phyloP scores from a whole-genome alignment of 192 early-diverging fungal genomes.

The Backusella luteola region DNA sequence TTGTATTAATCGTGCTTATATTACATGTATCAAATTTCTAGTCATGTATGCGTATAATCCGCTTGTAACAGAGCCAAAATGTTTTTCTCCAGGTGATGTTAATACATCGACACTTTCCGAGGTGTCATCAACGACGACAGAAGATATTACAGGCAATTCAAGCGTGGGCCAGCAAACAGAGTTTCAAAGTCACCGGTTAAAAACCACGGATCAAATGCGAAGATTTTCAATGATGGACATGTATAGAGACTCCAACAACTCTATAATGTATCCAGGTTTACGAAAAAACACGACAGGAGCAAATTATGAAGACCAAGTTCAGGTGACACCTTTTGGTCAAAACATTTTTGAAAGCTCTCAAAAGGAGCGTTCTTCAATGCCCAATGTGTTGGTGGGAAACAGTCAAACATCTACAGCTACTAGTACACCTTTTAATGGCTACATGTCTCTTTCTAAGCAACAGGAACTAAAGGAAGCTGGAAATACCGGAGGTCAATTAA shows the following conservation, averaged over 20 bases:
- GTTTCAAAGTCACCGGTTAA: not conserved
- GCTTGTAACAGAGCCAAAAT: not conserved
- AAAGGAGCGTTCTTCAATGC: not conserved
- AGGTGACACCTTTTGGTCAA: not conserved
- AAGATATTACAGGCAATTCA: not conserved
- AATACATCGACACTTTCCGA: not conserved
- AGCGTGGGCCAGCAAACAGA: not conserved
- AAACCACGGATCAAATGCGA: not conserved
- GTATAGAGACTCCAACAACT: not conserved
- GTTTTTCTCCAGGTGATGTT: not conserved
- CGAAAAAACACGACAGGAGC: not conserved
- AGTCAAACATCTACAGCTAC: not conserved
- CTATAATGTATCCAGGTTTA: not conserved
- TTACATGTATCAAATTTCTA: not conserved
- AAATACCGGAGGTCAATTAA: not conserved
- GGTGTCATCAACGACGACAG: not conserved
- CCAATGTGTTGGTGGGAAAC: not conserved
- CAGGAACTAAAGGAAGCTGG: not conserved
- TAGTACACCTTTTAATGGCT: not conserved
- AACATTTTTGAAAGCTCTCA: not conserved
- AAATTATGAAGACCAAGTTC: not conserved
- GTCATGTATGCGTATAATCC: constrained; percentile 6
- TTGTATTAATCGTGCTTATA: not conserved
- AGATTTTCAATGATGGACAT: constrained; percentile 9
- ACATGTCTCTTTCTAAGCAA: not conserved